Base-by-base conservation (phyloP, 2,329 filamentous ascomycete genomes). In the Colletotrichum sp. region DNA sequence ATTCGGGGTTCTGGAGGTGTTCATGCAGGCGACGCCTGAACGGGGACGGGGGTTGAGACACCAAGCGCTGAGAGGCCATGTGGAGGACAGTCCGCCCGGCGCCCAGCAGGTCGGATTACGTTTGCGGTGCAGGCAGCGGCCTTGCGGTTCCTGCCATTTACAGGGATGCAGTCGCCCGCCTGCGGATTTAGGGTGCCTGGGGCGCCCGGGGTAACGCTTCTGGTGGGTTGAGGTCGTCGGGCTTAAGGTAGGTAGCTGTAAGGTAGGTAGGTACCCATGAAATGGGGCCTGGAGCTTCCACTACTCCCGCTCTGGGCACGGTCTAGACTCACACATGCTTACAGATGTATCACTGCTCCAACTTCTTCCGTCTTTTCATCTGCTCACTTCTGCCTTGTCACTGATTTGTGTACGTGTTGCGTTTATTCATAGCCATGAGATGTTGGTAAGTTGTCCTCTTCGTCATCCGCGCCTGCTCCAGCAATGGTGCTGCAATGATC, bases 1-100 rank as follows among this genome's bases (percentile, higher is more conserved):
- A 76, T 55, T 69, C 5, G 70, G 65, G 61, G 65, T 59, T 75
- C 68, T 36, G 64, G 71, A 48, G 55, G 70, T 69, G 70, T 74
- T 76, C 74, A 76, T 69, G 74, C n/a, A 52, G 18, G 39, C 39
- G 39, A 48, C 64, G 59, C 73, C 65, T 24, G 30, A 60, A 36
- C 52, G 34, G 57, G 32, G 59, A 52, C 43, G 43, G n/a, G 57
- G 71, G 36, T 39, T 75, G 70, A 75, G 73, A 75, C 68, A 59
- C 55, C 55, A 59, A 57, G 30, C 72, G 72, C 72, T 61, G 39
- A 69, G 71, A 63, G 67, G 67, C 67, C 57, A 70, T 70, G 67
- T 63, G 59, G 68, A 43, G 63, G 73, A 66, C 32, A 52, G 43
- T 52, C 43, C 43, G 43, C 43, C n/a, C 43, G 12, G 43, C n/a